phyloP scores from a whole-genome alignment of 2,329 filamentous ascomycete species.

The Apiospora koreana region DNA sequence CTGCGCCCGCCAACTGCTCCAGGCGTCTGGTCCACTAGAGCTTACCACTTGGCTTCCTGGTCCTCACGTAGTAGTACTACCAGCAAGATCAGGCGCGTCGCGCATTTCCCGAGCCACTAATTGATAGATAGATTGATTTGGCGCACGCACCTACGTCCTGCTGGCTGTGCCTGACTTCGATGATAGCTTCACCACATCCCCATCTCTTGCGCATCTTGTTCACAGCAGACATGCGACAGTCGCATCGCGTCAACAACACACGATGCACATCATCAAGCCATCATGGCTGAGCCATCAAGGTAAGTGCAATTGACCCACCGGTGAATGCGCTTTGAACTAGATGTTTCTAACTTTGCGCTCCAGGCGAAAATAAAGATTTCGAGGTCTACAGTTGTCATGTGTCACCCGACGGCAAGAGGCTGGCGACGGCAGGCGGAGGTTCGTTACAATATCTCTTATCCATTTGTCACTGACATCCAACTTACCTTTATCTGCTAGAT shows the following conservation, averaged over 20 bases:
- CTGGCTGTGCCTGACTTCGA: not conserved
- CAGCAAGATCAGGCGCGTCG: not conserved
- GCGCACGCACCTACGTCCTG: not conserved
- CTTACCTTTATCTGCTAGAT: constrained; percentile 52
- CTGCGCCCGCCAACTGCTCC: not conserved
- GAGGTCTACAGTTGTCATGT: constrained; percentile 99
- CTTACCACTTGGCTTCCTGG: not conserved
- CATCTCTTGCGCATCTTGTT: not conserved
- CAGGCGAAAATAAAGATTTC: constrained; percentile 95
- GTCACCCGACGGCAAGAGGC: constrained; percentile 86
- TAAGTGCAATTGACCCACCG: constrained; percentile 38
- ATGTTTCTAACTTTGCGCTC: constrained; percentile 13
- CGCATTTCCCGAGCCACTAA: not conserved
- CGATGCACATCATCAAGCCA: constrained; percentile 89
- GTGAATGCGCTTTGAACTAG: not conserved
- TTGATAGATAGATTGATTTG: not conserved
- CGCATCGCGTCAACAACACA: constrained; percentile 27
- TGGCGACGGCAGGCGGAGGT: constrained; percentile 94
- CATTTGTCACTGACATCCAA: constrained; percentile 2
- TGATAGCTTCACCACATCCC: constrained; percentile 5
- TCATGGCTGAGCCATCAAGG: constrained; percentile 94
- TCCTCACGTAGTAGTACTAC: too few species aligned
- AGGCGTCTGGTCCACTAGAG: not conserved
- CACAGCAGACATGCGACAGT: constrained; percentile 31
- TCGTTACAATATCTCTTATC: constrained; percentile 32